A percentile compares a stretch with the other conserved stretches of the same genome.
phyloP scores from a whole-genome alignment of 2,329 filamentous ascomycete species.

The Pyricularia grisea region DNA sequence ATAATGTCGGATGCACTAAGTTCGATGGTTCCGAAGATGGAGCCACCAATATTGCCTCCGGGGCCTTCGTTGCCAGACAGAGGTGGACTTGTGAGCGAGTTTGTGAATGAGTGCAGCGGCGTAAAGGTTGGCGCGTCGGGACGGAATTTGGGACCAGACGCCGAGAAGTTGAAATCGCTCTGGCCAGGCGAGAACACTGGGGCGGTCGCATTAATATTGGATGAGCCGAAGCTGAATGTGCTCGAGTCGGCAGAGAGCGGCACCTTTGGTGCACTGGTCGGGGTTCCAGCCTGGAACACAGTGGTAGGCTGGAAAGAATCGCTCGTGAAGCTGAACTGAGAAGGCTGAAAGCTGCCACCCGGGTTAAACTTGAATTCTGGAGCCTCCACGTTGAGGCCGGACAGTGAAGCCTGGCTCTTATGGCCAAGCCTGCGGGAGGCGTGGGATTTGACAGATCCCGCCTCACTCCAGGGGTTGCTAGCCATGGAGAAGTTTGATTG shows the following conservation, averaged over 20 bases:
- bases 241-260: slow-evolving; percentile 26
- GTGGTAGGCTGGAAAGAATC: slow-evolving; percentile 35
- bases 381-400: slow-evolving; percentile 80
- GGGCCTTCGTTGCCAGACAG: slow-evolving; percentile 33
- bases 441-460: slow-evolving; percentile 25
- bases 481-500: slow-evolving; percentile 44
- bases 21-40: slow-evolving; percentile 64
- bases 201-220: slow-evolving; percentile 59
- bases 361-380: slow-evolving; percentile 79
- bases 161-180: slow-evolving; percentile 59
- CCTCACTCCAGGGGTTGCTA: slow-evolving; percentile 56
- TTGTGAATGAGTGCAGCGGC: slow-evolving; percentile 40
- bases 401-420: slow-evolving; percentile 59
- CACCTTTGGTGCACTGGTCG: slow-evolving; percentile 16
- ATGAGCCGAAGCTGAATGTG: slow-evolving; percentile 28
- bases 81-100: slow-evolving; percentile 35
- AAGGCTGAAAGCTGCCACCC: slow-evolving; percentile 38
- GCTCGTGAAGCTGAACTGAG: slow-evolving; percentile 39
- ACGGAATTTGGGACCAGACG: slow-evolving; percentile 59
- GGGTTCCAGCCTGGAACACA: slow-evolving; percentile 30
- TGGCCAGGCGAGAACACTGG: slow-evolving; percentile 62
- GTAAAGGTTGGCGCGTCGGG: slow-evolving; percentile 71
- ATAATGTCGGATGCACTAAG: slow-evolving; percentile 51
- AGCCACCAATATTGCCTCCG: slow-evolving; percentile 28
- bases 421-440: slow-evolving; percentile 43